phyloP scores from a whole-genome alignment of 805 yeast species.

The Pichia cephalocereana region DNA sequence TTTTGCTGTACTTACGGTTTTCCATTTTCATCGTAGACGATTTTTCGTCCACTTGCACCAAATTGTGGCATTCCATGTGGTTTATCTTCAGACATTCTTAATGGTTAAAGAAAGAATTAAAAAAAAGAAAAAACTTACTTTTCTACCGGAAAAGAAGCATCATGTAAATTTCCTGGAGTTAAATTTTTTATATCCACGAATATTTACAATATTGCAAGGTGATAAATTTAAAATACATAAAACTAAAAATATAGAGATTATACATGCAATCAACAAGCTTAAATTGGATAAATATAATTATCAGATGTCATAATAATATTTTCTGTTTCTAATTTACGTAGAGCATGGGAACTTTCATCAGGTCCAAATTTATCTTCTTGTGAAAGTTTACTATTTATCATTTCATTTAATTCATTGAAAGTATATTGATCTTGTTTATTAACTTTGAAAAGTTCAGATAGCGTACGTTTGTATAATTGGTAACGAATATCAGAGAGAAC shows the following conservation, averaged over 20 bases:
- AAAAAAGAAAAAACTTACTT: background rate
- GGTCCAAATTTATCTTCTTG: slow-evolving; percentile 40
- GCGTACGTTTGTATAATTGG: slow-evolving; percentile 34
- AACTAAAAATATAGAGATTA: background rate
- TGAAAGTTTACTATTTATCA: slow-evolving; percentile 21
- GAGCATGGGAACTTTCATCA: slow-evolving; percentile 36
- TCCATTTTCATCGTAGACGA: slow-evolving; percentile 79
- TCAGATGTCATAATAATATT: slow-evolving; percentile 42
- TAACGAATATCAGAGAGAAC: slow-evolving; percentile 43
- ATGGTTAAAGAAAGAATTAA: background rate
- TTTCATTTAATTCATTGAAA: slow-evolving; percentile 15
- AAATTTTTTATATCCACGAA: no score
- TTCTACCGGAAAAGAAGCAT: no score
- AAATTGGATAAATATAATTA: slow-evolving; percentile 39
- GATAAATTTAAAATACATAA: background rate
- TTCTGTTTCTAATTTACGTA: slow-evolving; percentile 32
- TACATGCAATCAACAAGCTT: background rate
- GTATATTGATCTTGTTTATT: slow-evolving; percentile 31
- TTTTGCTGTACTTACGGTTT: slow-evolving; percentile 61
- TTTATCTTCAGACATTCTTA: background rate
- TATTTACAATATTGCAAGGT: no score
- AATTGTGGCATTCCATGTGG: slow-evolving; percentile 29
- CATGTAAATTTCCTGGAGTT: no score
- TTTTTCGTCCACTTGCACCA: slow-evolving; percentile 57
- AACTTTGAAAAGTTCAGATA: slow-evolving; percentile 34